Evolutionary conservation across 2,329 filamentous ascomycete genomes (phyloP).

Genomic region (Neoscytalidium dimidiatum): DNA sequence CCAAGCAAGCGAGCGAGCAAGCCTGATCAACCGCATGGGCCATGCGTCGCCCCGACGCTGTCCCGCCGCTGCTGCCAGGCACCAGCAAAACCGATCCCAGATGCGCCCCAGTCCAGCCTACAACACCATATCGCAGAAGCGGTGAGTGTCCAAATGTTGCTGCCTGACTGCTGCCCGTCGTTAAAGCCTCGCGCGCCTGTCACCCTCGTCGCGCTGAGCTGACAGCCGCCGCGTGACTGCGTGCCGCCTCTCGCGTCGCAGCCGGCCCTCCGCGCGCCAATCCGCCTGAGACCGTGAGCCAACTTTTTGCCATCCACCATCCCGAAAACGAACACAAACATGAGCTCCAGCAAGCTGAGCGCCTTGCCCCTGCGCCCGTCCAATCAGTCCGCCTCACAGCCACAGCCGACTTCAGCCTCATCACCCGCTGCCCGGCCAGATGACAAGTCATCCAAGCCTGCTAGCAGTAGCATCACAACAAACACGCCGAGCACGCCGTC

Average conservation of each 20-base stretch:
- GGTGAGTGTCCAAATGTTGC: neutral
- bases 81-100: no score
- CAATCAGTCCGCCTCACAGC: neutral
- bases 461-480: neutral
- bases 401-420: neutral
- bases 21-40: neutral
- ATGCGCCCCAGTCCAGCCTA: no score
- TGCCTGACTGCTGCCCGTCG: neutral
- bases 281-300: neutral
- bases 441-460: neutral
- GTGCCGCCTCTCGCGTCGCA: neutral
- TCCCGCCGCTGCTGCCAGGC: neutral
- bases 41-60: neutral
- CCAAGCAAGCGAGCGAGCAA: neutral
- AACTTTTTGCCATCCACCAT: no score
- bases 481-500: neutral
- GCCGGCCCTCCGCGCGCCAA: neutral
- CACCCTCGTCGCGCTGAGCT: neutral
- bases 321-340: neutral
- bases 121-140: neutral
- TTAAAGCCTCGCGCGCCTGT: neutral
- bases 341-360: neutral
- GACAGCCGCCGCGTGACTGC: neutral
- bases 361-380: neutral
- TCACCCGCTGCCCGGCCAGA: neutral